Evolutionary conservation across 192 early-diverging fungal species (phyloP), one percentile per base, ranked within the genome.

Genomic region (Backusella australiensis): DNA sequence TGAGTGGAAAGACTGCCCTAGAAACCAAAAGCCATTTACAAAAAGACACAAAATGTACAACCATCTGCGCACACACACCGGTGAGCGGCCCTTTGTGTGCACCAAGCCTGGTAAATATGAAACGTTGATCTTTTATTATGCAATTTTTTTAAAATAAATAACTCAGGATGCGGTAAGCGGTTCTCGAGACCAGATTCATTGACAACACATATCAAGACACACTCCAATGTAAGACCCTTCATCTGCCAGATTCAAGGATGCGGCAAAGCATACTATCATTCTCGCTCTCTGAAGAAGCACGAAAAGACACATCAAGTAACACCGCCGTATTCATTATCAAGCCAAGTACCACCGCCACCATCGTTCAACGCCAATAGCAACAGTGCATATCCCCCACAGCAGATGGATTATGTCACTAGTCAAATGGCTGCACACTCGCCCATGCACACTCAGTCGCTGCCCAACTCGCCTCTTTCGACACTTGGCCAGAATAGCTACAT

Each of bases 11-110:
- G 81, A 82, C 29, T 87, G 86, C 63, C 73, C 80, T 23, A 79
- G 85, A 29, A 80, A 84, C 63, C 82, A 87, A 73, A 87, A 87
- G 77, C 89, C 92, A 23, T 93, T 93, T 84, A 81, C 89, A 73
- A 90, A 92, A 76, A 85, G 90, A 26, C 91, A 92, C 67, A 91
- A 93, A 69, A 85, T 93, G 74, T 88, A 86, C 46, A 91, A 91
- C 66, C 93, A 94, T 73, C 84, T 91, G 73, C 86, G 93, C 2
- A 92, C 89, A 0, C 92, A 94, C 67, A 94, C 91, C 1, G 93
- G 93, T 35, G 93, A 94, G 75, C 85, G 89, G 65, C 93, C 93
- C 1, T 93, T 90, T 82, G 81, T 86, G 34, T 94, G 93, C 71
- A 78, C 80, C 8, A 83, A 86, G 7, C 80, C 85, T 5, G 81